These are phyloP conservation scores for Citrullus mucosospermus DNA, from an alignment of 306 rosid species.

Conservation along the genomic window DNA sequence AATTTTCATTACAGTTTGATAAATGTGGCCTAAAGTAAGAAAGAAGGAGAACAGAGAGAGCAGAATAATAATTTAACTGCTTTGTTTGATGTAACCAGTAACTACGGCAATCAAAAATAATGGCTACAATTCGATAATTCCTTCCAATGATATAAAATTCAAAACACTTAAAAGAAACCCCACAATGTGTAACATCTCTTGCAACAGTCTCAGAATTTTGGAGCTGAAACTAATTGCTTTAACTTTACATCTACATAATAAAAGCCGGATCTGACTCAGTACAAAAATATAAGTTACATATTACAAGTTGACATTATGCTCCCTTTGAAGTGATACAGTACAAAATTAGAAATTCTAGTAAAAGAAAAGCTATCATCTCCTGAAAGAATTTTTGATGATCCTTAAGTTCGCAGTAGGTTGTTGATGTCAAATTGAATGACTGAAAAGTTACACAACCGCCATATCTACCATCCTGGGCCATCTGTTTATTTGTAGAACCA, in stretches of 20 bases:
- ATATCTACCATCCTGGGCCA: neutral
- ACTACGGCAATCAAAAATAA: too few relatives aligned
- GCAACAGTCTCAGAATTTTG: neutral
- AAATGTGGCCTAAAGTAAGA: too few relatives aligned
- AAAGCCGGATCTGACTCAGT: neutral
- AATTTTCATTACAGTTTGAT: too few relatives aligned
- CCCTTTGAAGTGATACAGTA: neutral
- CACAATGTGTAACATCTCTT: neutral
- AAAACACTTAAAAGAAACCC: neutral
- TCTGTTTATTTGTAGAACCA: constrained; percentile 4
- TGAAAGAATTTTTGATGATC: neutral
- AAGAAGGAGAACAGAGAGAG: too few relatives aligned
- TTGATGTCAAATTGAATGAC: neutral
- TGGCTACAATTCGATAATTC: neutral
- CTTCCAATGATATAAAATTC: neutral
- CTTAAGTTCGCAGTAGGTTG: neutral
- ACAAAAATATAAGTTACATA: neutral
- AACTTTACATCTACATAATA: neutral
- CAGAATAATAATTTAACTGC: too few relatives aligned
- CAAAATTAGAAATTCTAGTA: neutral
- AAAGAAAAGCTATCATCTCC: neutral
- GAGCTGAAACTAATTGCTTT: neutral
- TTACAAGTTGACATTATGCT: neutral
- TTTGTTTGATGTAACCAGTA: too few relatives aligned
- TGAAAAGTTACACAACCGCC: neutral